Percentiles rank a stretch among this genome's conserved stretches.
phyloP scores from a whole-genome alignment of 2,329 filamentous ascomycete species.

The Phyllosticta ampelicida region DNA sequence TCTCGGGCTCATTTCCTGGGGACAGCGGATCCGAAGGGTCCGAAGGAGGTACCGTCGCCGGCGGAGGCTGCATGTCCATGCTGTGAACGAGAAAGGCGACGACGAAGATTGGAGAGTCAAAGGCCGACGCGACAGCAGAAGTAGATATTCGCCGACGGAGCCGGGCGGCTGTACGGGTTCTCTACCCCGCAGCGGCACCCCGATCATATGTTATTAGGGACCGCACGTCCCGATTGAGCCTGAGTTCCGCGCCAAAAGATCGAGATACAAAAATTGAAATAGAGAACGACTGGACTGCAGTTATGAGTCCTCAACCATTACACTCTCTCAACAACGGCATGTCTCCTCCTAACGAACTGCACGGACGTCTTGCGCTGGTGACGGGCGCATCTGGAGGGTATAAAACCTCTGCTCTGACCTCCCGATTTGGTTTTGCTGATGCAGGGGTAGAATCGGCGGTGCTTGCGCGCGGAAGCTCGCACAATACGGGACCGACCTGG shows the following conservation, averaged over 20 bases:
- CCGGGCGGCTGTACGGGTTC: neutral
- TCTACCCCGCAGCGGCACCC: constrained; percentile 4
- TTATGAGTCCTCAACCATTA: neutral
- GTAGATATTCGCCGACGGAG: constrained; percentile 7
- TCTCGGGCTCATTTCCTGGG: constrained; percentile 11
- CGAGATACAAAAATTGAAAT: neutral
- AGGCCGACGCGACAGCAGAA: constrained; percentile 4
- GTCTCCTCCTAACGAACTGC: constrained; percentile 28
- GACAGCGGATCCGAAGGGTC: constrained; percentile 5
- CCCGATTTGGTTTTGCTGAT: neutral
- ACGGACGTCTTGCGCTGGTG: constrained; percentile 46
- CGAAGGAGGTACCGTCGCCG: constrained; percentile 3
- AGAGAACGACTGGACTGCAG: neutral
- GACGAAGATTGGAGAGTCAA: constrained; percentile 2
- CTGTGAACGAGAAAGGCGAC: constrained; percentile 1
- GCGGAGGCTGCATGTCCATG: constrained; percentile 8
- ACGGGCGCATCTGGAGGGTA: constrained; percentile 53
- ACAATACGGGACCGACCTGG: constrained; percentile 41
- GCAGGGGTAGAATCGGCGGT: constrained; percentile 43
- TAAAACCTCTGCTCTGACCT: constrained; percentile 13
- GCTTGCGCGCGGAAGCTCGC: constrained; percentile 48
- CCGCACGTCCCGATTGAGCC: neutral
- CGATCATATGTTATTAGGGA: neutral
- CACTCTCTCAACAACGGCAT: neutral
- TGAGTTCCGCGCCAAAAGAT: neutral